Evolutionary conservation across 805 yeast species (phyloP), one percentile per base, ranked within the genome.

Genomic region (Metschnikowia aberdeeniae): DNA sequence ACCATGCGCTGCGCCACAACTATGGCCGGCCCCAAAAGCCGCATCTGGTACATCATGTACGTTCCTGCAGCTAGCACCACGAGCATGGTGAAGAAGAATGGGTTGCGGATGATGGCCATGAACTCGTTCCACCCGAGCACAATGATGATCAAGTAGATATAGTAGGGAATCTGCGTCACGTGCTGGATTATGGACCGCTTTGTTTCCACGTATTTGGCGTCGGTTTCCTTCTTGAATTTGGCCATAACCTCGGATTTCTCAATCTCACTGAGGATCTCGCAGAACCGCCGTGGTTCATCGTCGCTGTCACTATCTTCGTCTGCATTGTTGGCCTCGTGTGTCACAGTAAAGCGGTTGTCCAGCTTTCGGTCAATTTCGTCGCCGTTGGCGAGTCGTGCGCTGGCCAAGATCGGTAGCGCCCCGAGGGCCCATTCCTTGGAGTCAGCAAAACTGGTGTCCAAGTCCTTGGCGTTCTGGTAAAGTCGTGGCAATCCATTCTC

Each of bases 41-140:
- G 84, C 61, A 85, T 72, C 45, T 75, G 76, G 59, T 86, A 84
- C 47, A 89, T 75, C 41, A 86, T 76, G 60, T 84, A 88, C 1
- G 76, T 60, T 1, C 79, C 84, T 0, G 86, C 87, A 1, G 77
- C 77, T 1, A 75, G 36, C 9, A 89, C 41, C 36, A 90, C 60
- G 1, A 78, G 56, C 40, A 89, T 61, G 5, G 86, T 72, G 52
- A 90, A 81, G 54, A 86, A 77, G n/a, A 92, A 57, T 42, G 99
- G 97, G 60, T 87, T 90, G 51, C 95, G 77, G 36, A 93, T 59
- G 13, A 93, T 79, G 8, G 93, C 84, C 85, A 89, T 78, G 54
- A 93, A 84, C 71, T 93, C 97, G 63, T 90, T 90, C 97, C 97
- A 93, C 8, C 99, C 99, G 19, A 93, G 70, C 3, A 86, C 81